Evolutionary conservation across 2,329 filamentous ascomycete genomes (phyloP).

Genomic region (Chaetomium strumarium): DNA sequence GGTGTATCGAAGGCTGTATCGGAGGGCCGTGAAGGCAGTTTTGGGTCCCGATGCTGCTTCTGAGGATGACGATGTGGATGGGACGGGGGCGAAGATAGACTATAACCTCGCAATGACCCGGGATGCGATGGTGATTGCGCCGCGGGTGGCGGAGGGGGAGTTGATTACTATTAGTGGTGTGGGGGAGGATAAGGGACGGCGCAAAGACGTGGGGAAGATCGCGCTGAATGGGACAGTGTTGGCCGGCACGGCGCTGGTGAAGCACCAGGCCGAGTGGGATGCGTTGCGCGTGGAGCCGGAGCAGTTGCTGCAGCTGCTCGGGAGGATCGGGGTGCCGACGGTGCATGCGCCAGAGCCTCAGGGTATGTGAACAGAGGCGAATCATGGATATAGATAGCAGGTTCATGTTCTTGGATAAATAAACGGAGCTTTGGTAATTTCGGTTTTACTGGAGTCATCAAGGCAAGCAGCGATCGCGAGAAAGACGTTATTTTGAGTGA

Average conservation of each 20-base stretch:
- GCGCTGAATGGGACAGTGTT: constrained; percentile 58
- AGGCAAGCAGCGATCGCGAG: too few relatives aligned
- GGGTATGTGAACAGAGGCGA: neutral
- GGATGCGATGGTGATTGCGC: constrained; percentile 47
- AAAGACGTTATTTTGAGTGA: too few relatives aligned
- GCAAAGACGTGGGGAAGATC: constrained; percentile 36
- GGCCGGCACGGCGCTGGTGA: constrained; percentile 58
- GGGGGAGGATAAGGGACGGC: constrained; percentile 20
- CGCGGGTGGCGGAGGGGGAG: constrained; percentile 47
- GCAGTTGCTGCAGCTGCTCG: constrained; percentile 36
- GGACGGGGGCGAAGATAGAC: constrained; percentile 48
- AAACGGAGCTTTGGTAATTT: too few relatives aligned
- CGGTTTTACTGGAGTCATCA: too few relatives aligned
- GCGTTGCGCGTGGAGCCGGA: constrained; percentile 38
- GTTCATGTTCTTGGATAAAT: too few relatives aligned
- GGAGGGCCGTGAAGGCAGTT: constrained; percentile 38
- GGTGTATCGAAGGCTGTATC: constrained; percentile 45
- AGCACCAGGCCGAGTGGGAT: constrained; percentile 53
- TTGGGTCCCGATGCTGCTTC: constrained; percentile 2
- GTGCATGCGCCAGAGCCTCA: neutral
- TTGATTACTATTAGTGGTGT: constrained; percentile 12
- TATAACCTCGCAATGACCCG: constrained; percentile 59
- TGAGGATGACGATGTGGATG: constrained; percentile 24
- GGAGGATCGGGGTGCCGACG: constrained; percentile 35
- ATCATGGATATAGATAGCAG: too few relatives aligned